phyloP scores from a whole-genome alignment of 164 flowering plant genomes.

The Akebia trifoliata region DNA sequence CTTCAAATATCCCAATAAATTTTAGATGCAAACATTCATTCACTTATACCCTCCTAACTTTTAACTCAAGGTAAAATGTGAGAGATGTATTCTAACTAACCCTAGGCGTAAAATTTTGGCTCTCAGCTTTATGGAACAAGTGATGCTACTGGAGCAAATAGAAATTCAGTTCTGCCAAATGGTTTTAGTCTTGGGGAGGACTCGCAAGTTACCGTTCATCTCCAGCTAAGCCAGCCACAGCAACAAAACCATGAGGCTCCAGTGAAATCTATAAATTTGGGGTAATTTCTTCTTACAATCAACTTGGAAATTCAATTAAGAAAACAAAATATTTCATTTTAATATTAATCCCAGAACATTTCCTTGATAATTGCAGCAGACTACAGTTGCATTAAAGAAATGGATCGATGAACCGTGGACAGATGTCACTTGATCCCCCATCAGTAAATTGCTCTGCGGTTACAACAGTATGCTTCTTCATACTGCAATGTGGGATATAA shows the following conservation, averaged over 20 bases:
- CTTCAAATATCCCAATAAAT: constrained; percentile 4
- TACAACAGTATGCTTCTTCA: constrained; percentile 7
- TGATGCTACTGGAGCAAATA: constrained; percentile 37
- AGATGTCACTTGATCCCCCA: constrained; percentile 5
- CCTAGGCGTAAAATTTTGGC: constrained; percentile 13
- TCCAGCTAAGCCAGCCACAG: constrained; percentile 75
- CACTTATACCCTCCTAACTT: neutral
- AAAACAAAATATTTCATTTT: neutral
- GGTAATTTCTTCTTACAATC: constrained; percentile 29
- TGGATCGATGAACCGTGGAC: constrained; percentile 10
- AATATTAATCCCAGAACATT: constrained; percentile 9
- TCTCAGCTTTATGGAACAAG: constrained; percentile 57
- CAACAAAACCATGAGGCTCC: constrained; percentile 42
- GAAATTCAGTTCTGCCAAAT: constrained; percentile 25
- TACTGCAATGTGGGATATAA: constrained; percentile 5
- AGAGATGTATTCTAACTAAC: neutral
- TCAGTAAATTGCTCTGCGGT: too few species aligned
- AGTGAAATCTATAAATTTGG: constrained; percentile 35
- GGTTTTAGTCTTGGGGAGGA: constrained; percentile 39
- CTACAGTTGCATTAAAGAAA: constrained; percentile 20
- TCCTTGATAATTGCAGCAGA: constrained; percentile 14
- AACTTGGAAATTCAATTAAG: constrained; percentile 4
- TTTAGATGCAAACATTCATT: neutral
- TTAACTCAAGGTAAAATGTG: neutral
- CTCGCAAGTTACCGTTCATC: constrained; percentile 40